Evolutionary conservation across 1,284 basidiomycete species (phyloP).

Genomic region (Melampsora occidentalis): DNA sequence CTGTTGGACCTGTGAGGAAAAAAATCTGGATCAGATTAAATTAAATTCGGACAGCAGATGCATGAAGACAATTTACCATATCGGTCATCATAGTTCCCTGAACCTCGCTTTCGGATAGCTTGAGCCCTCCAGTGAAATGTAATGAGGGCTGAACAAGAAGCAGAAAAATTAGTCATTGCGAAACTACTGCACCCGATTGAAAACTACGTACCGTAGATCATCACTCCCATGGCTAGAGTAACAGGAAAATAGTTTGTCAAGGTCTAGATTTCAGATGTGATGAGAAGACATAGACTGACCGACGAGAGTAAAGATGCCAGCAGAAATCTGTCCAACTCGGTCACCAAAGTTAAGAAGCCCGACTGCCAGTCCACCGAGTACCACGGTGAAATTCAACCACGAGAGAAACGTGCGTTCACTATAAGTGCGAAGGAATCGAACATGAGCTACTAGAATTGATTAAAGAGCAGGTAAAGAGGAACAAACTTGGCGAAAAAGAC

Average conservation of each 20-base stretch:
- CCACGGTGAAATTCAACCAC: conserved; percentile 78
- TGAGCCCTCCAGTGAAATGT: conserved; percentile 35
- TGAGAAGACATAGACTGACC: conserved; percentile 3
- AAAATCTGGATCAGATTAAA: neutral
- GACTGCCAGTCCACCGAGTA: conserved; percentile 86
- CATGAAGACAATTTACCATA: conserved; percentile 9
- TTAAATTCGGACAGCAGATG: neutral
- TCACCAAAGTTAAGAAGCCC: conserved; percentile 96
- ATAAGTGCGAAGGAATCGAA: neutral
- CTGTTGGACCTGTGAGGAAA: conserved; percentile 28
- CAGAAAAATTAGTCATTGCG: neutral
- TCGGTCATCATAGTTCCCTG: conserved; percentile 39
- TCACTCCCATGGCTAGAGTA: conserved; percentile 31
- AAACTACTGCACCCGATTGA: neutral
- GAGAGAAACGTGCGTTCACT: conserved; percentile 74
- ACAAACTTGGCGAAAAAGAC: conserved; percentile 90
- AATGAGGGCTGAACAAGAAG: conserved; percentile 25
- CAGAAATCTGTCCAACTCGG: conserved; percentile 39
- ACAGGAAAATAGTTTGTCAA: neutral
- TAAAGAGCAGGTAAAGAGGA: neutral
- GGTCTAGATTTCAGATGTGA: neutral
- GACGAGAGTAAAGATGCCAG: conserved; percentile 36
- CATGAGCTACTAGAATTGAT: neutral
- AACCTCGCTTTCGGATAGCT: conserved; percentile 31
- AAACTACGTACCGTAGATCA: conserved; percentile 32